phyloP scores from a whole-genome alignment of 2,329 filamentous ascomycete genomes.

The Fusarium sp. region DNA sequence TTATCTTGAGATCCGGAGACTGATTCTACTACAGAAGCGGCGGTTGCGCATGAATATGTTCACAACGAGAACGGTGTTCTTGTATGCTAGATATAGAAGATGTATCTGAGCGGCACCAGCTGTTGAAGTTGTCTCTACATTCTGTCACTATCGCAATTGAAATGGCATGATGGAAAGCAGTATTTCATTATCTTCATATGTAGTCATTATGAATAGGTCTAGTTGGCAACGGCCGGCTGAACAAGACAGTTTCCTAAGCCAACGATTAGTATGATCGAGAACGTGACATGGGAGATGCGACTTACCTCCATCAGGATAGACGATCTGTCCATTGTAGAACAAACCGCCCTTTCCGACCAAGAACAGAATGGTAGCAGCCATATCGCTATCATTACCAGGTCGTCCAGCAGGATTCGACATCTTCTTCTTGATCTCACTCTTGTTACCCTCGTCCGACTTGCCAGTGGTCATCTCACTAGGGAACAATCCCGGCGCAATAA shows the following conservation, averaged over 20 bases:
- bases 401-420: constrained; percentile 1
- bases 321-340: constrained; percentile 15
- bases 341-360: constrained; percentile 8
- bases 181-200: neutral
- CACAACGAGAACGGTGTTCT: constrained; percentile 2
- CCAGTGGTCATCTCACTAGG: constrained; percentile 17
- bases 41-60: constrained; percentile 9
- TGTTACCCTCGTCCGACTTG: neutral
- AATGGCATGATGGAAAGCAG: rapidly evolving
- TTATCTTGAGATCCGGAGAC: no score
- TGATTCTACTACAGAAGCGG: neutral
- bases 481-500: neutral
- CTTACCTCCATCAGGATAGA: constrained; percentile 5
- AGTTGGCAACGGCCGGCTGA: neutral
- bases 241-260: neutral
- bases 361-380: constrained; percentile 12
- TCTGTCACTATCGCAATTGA: neutral
- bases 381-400: constrained; percentile 6
- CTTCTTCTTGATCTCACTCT: constrained; percentile 3
- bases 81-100: no score
- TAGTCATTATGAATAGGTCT: neutral
- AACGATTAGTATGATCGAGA: neutral
- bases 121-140: no score
- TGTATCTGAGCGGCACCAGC: no score
- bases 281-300: no score